A percentile compares a stretch with the other conserved stretches of the same genome.
These are phyloP conservation scores for Arthrocladium fulminans DNA, from an alignment of 2,329 filamentous ascomycete species.

Conservation along the genomic window DNA sequence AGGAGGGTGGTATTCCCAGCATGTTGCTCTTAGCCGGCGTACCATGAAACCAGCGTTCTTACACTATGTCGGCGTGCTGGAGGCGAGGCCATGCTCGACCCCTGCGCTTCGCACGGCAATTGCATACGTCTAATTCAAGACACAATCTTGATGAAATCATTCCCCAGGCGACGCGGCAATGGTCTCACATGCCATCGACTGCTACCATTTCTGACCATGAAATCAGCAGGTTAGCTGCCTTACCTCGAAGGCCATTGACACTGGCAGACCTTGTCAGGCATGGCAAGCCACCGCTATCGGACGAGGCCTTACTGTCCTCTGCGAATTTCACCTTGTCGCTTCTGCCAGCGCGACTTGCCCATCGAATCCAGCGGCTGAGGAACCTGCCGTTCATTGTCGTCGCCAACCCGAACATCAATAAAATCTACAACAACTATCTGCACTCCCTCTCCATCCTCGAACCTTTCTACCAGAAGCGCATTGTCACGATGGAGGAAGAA, in stretches of 20 bases:
- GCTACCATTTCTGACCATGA: slow-evolving; percentile 60
- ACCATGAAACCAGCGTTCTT: neutral
- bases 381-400: slow-evolving; percentile 97
- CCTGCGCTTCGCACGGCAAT: neutral
- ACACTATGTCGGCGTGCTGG: neutral
- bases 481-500: slow-evolving; percentile 75
- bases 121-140: neutral
- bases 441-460: slow-evolving; percentile 86
- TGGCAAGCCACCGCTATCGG: slow-evolving; percentile 76
- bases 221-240: slow-evolving; percentile 67
- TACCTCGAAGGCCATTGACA: slow-evolving; percentile 70
- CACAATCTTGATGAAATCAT: slow-evolving; percentile 4
- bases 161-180: slow-evolving; percentile 1
- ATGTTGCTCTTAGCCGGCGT: no score
- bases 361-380: slow-evolving; percentile 83
- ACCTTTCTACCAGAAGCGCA: slow-evolving; percentile 66
- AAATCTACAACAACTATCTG: slow-evolving; percentile 93
- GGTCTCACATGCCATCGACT: slow-evolving; percentile 33
- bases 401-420: slow-evolving; percentile 88
- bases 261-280: slow-evolving; percentile 82
- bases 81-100: neutral
- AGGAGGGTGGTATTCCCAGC: no score
- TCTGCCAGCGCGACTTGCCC: slow-evolving; percentile 82
- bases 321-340: slow-evolving; percentile 94
- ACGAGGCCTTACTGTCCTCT: slow-evolving; percentile 71